phyloP scores from a whole-genome alignment of 2,329 filamentous ascomycete genomes.

The Colletotrichum sidae region DNA sequence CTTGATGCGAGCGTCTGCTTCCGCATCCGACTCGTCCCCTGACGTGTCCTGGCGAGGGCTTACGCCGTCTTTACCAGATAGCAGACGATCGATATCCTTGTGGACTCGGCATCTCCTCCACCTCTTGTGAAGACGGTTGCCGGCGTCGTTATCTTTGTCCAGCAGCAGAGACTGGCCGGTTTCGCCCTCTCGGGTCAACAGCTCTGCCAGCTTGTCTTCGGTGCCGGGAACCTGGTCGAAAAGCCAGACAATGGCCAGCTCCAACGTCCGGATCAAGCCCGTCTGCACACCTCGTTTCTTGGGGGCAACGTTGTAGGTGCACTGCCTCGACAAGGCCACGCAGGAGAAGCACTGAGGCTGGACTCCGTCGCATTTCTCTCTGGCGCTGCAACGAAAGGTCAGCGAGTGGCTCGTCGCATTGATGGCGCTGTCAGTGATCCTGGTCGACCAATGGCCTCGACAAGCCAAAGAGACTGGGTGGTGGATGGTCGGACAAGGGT shows the following conservation, averaged over 20 bases:
- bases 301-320: constrained; percentile 78
- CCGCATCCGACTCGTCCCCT: constrained; percentile 47
- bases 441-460: too few relatives aligned
- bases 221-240: constrained; percentile 71
- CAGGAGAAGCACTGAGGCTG: constrained; percentile 77
- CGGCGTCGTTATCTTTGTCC: constrained; percentile 62
- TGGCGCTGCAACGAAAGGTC: constrained; percentile 52
- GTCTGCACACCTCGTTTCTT: constrained; percentile 84
- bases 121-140: constrained; percentile 68
- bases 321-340: constrained; percentile 69
- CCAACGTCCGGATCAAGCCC: constrained; percentile 81
- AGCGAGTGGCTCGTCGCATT: constrained; percentile 5
- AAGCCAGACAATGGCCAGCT: constrained; percentile 75
- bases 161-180: constrained; percentile 58
- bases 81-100: constrained; percentile 70
- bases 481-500: too few relatives aligned
- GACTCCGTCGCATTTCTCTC: constrained; percentile 79
- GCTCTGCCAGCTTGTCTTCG: constrained; percentile 66
- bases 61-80: constrained; percentile 59
- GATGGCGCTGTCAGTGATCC: neutral
- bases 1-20: constrained; percentile 39
- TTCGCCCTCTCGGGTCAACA: constrained; percentile 60
- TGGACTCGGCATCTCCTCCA: constrained; percentile 74
- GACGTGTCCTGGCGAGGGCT: constrained; percentile 48
- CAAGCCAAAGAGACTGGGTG: neutral